Evolutionary conservation across 2,329 filamentous ascomycete species (phyloP).

Genomic region (Verticillium zaregamsianum): DNA sequence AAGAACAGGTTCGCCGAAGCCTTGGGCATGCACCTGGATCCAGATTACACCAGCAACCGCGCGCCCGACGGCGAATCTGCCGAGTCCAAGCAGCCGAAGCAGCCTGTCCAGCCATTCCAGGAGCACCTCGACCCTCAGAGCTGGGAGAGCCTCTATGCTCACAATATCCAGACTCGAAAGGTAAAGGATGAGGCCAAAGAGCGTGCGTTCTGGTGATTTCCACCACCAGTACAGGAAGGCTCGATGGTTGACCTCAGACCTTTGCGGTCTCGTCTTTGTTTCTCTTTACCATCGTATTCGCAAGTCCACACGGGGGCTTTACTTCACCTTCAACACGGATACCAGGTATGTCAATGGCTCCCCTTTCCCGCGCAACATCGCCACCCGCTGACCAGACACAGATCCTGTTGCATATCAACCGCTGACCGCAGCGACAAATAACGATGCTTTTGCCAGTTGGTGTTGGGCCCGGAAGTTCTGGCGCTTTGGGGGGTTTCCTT

Average conservation of each 20-base stretch:
- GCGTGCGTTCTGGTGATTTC: not conserved
- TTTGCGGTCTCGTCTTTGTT: not conserved
- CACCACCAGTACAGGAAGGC: not conserved
- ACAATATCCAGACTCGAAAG: not conserved
- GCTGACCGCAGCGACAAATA: not conserved
- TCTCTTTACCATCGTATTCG: too few relatives aligned
- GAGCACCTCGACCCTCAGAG: not conserved
- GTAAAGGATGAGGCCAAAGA: not conserved
- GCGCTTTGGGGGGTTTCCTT: too few relatives aligned
- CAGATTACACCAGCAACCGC: not conserved
- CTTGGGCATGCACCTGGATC: not conserved
- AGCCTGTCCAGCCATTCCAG: not conserved
- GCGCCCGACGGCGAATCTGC: not conserved
- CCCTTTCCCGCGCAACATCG: too few relatives aligned
- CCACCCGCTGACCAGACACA: not conserved
- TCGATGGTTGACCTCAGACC: not conserved
- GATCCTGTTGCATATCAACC: too few relatives aligned
- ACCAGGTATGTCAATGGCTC: too few relatives aligned
- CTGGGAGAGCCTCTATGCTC: not conserved
- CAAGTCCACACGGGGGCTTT: too few relatives aligned
- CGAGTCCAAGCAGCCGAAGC: not conserved
- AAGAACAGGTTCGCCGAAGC: not conserved
- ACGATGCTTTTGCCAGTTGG: not conserved
- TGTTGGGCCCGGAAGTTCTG: not conserved
- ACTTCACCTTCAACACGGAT: too few relatives aligned